These are phyloP conservation scores for Metschnikowia cerradonensis DNA, from an alignment of 805 yeast species.

Conservation along the genomic window DNA sequence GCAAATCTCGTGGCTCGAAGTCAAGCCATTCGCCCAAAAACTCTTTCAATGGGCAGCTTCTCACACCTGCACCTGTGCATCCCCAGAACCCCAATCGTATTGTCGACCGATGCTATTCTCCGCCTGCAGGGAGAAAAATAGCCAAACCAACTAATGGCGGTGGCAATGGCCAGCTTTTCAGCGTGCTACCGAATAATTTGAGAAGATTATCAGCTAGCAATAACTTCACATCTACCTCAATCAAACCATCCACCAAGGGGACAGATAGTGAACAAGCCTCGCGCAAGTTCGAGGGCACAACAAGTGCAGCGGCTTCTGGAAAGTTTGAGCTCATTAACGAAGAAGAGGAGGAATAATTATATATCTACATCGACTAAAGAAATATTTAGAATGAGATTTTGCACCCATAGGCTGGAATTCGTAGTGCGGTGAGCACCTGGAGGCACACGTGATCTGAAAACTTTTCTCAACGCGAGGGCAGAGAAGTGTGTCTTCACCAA, in stretches of 20 bases:
- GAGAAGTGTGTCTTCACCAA: conserved; percentile 2
- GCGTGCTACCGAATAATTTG: neutral
- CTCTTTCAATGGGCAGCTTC: conserved; percentile 3
- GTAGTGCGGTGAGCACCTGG: neutral
- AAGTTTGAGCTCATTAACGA: conserved; percentile 3
- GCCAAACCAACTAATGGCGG: neutral
- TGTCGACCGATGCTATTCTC: conserved; percentile 1
- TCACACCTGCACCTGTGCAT: conserved; percentile 8
- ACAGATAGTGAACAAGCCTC: neutral
- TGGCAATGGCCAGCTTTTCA: neutral
- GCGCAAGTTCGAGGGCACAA: conserved; percentile 1
- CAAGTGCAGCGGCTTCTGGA: neutral
- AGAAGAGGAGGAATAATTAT: conserved; percentile 4
- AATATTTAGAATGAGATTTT: conserved; percentile 2
- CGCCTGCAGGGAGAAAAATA: conserved; percentile 1
- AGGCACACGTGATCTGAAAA: conserved; percentile 18
- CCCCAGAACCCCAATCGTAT: conserved; percentile 3
- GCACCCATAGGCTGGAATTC: conserved; percentile 8
- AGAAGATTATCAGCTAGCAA: neutral
- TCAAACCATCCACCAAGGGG: neutral
- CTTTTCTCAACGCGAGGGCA: conserved; percentile 16
- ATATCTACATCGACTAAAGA: neutral
- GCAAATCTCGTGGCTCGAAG: conserved; percentile 5
- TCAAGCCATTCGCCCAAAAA: conserved; percentile 3
- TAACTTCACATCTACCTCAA: neutral